Conservation (phyloP, 2,329 filamentous ascomycete species). For the Curvularia lunata region DNA sequence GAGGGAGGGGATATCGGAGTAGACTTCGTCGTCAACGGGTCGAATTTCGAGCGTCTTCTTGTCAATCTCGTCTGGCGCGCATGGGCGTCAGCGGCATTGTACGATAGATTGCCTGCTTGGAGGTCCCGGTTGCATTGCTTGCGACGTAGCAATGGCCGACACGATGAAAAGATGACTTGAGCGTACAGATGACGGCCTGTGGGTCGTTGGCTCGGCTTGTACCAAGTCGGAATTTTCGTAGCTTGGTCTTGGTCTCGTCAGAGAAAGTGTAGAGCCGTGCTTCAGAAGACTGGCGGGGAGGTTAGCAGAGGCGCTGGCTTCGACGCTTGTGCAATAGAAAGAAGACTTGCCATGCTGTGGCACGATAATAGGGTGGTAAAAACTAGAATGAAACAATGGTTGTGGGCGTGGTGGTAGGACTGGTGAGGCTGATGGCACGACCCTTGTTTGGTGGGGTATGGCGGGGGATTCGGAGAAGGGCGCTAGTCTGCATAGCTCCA, state of each 20-base stretch:
- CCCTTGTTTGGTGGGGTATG: constrained; percentile 16
- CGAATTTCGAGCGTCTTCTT: constrained; percentile 88
- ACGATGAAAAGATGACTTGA: constrained; percentile 10
- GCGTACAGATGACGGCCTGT: constrained; percentile 92
- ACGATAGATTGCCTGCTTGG: constrained; percentile 3
- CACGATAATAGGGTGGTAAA: neutral
- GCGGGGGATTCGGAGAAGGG: constrained; percentile 19
- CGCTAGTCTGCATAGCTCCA: constrained; percentile 22
- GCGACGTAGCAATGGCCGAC: neutral
- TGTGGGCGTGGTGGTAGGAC: constrained; percentile 23
- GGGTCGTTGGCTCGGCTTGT: constrained; percentile 86
- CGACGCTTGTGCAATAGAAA: neutral
- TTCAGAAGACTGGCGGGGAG: constrained; percentile 68
- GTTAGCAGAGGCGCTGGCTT: constrained; percentile 8
- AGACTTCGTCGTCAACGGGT: constrained; percentile 80
- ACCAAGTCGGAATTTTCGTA: constrained; percentile 91
- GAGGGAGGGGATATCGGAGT: constrained; percentile 80
- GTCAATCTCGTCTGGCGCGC: constrained; percentile 79
- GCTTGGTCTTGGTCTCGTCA: constrained; percentile 82
- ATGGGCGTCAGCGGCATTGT: constrained; percentile 37
- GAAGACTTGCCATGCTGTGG: constrained; percentile 29
- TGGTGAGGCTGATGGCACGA: constrained; percentile 21
- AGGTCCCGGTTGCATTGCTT: neutral
- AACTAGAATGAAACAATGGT: constrained; percentile 13
- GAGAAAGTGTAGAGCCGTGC: constrained; percentile 92